Base-by-base conservation (phyloP, 495 filamentous ascomycete genomes). In the Hypoxylon crocopeplum region DNA sequence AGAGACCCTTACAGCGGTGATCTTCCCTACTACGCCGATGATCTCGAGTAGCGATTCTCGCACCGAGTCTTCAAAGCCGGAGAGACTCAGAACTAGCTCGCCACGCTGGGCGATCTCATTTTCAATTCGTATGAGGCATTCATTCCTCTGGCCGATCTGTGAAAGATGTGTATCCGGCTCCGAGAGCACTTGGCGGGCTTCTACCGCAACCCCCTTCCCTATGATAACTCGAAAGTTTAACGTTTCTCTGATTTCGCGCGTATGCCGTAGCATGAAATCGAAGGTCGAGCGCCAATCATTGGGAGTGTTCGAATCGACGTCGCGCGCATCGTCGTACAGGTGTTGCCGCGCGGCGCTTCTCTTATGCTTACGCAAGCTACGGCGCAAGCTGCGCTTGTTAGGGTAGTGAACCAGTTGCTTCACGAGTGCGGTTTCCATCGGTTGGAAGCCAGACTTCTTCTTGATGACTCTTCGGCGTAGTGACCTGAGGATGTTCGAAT, bases 241-340 rank as follows among this genome's bases (percentile, higher is more conserved):
- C 38, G 32, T 47, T 24, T 68, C 56, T 7, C 56, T 53, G 11
- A 57, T 44, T 3, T 62, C 46, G 13, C 15, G 60, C 5, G 60
- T 68, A 34, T 65, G 41, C 17, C 51, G 53, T 2, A 70, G 27
- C 67, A 70, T 62, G 12, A 68, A 48, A 17, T 59, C 47, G 24
- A 68, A 21, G 6, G 58, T 58, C 15, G 33, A 44, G 10, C 30
- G 47, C 59, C 56, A 59, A 21, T 21, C 10, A 12, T 8, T 48
- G 13, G 8, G 11, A 1, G 20, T 32, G 32, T 39, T 57, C 1
- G 30, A 39, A 22, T 38, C 16, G 8, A 16, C 11, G 11, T 57
- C 47, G 12, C 27, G 48, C 13, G 2, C 2, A 5, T 8, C 5
- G 1, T 60, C 57, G 42, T 54, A 37, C 16, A 62, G 0, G 5